Conservation (phyloP, 2,329 filamentous ascomycete species). For the Chaetomiaceae sp. region DNA sequence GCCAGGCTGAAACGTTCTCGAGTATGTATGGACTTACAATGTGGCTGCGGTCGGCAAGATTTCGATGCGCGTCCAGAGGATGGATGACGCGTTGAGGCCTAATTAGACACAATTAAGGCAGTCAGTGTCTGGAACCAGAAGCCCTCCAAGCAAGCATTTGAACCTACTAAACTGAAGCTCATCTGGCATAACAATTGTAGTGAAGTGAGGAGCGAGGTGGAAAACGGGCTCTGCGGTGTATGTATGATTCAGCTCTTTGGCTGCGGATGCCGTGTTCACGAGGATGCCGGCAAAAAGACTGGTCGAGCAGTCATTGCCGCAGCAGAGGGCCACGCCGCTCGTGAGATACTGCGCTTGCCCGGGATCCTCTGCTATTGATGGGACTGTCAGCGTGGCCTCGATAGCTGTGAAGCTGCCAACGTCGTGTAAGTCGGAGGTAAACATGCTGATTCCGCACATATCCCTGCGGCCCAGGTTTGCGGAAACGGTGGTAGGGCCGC, state of each 20-base stretch:
- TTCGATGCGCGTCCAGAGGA: background rate
- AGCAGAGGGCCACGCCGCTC: conserved; percentile 3
- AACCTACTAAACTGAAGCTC: background rate
- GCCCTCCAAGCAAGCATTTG: background rate
- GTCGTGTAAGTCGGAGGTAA: conserved; percentile 2
- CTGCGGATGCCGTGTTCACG: background rate
- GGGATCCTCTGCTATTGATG: background rate
- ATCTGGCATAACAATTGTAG: fast-evolving
- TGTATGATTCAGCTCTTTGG: too few relatives aligned
- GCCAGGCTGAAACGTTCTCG: too few relatives aligned
- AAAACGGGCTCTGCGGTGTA: background rate
- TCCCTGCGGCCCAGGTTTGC: background rate
- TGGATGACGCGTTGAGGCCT: conserved; percentile 1
- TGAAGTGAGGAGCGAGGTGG: background rate
- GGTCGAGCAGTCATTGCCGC: conserved; percentile 12
- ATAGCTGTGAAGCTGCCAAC: conserved; percentile 1
- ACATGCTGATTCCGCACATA: conserved; percentile 10
- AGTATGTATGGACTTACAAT: background rate
- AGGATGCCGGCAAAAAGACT: background rate
- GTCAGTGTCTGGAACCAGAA: too few relatives aligned
- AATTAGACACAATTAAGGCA: too few relatives aligned
- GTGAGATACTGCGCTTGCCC: background rate
- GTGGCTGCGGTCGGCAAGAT: background rate
- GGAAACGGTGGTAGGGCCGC: background rate
- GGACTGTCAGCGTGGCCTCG: conserved; percentile 2